Evolutionary conservation across 169 alveolate species (phyloP).

Genomic region (Babesia ovata): DNA sequence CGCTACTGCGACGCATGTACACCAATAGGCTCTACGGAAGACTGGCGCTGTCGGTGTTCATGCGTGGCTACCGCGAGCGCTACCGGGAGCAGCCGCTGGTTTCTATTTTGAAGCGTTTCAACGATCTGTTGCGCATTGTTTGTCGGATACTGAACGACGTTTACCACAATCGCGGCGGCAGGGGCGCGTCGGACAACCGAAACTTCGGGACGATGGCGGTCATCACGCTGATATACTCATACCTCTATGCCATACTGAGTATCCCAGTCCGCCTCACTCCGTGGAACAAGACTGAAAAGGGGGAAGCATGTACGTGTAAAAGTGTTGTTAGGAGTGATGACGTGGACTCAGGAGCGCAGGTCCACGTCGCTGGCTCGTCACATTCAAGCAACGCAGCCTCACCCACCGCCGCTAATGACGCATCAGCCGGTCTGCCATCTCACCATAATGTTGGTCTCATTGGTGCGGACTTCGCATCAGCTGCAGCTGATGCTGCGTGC

Average conservation of each 20-base stretch:
- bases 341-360: not conserved
- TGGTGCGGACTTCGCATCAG: slow-evolving; percentile 59
- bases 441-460: slow-evolving; percentile 10
- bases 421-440: not conserved
- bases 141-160: slow-evolving; percentile 47
- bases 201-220: slow-evolving; percentile 51
- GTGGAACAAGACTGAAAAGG: slow-evolving; percentile 43
- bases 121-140: slow-evolving; percentile 39
- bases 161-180: not conserved
- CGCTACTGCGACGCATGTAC: slow-evolving; percentile 45
- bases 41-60: slow-evolving; percentile 21
- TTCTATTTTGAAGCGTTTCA: slow-evolving; percentile 33
- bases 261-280: slow-evolving; percentile 51
- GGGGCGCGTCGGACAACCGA: not conserved
- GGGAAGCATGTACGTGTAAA: slow-evolving; percentile 17
- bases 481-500: slow-evolving; percentile 72
- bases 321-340: too few species aligned
- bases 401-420: not conserved
- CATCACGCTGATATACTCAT: slow-evolving; percentile 54
- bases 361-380: not conserved
- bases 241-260: slow-evolving; percentile 58
- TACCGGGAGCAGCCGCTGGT: slow-evolving; percentile 14
- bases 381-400: not conserved
- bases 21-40: slow-evolving; percentile 52
- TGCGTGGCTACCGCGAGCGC: slow-evolving; percentile 38